phyloP scores from a whole-genome alignment of 1,284 basidiomycete species.

The Termitomyces sp. region DNA sequence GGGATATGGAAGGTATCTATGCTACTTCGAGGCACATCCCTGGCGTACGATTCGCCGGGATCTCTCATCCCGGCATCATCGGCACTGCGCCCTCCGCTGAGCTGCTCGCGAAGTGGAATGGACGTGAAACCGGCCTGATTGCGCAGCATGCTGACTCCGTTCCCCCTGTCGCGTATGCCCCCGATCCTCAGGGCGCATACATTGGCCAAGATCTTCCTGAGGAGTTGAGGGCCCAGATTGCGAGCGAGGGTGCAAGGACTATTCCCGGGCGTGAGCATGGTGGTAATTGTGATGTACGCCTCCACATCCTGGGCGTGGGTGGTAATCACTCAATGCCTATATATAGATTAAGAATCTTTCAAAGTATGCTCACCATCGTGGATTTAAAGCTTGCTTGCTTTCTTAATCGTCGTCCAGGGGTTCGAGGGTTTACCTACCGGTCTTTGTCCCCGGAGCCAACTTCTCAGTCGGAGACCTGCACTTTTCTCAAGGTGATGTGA shows the following conservation, averaged over 20 bases:
- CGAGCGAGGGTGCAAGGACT: conserved; percentile 67
- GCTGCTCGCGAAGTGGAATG: conserved; percentile 70
- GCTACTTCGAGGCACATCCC: conserved; percentile 73
- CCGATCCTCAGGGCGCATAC: conserved; percentile 57
- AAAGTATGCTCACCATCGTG: conserved; percentile 29
- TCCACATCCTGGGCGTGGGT: conserved; percentile 5
- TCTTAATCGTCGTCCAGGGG: conserved; percentile 33
- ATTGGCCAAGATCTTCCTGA: conserved; percentile 60
- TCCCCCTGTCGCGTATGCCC: conserved; percentile 66
- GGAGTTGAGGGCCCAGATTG: conserved; percentile 50
- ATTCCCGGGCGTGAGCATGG: conserved; percentile 77
- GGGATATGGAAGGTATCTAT: conserved; percentile 74
- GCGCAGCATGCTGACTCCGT: conserved; percentile 47
- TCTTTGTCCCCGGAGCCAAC: conserved; percentile 73
- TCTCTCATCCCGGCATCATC: conserved; percentile 73
- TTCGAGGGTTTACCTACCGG: conserved; percentile 73
- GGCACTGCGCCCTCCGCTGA: conserved; percentile 74
- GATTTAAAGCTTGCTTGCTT: neutral
- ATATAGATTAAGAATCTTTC: conserved; percentile 73
- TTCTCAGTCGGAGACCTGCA: conserved; percentile 78
- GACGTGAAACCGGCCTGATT: conserved; percentile 67
- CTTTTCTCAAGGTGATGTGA: conserved; percentile 77
- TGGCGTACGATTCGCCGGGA: conserved; percentile 73
- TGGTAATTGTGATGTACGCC: conserved; percentile 71
- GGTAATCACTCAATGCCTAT: neutral